phyloP scores from a whole-genome alignment of 345 rosid species.

The Eucalyptus guilfoylei region DNA sequence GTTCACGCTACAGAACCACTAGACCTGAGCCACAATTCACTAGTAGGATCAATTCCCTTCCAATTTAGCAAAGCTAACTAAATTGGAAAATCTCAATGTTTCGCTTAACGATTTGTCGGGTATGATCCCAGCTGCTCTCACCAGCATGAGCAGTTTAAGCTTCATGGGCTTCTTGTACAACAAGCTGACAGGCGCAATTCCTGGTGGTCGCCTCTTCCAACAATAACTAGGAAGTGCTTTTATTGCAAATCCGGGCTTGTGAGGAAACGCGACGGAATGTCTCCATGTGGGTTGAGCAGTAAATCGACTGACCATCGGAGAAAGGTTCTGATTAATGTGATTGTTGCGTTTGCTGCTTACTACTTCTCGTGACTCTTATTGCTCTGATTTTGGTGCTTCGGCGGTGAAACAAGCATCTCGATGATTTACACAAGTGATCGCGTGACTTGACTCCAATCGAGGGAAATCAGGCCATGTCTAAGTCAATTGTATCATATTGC shows the following conservation, averaged over 20 bases:
- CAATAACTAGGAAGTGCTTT: slow-evolving; percentile 25
- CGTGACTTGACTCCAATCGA: too few relatives aligned
- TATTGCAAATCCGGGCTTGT: slow-evolving; percentile 39
- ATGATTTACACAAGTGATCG: too few relatives aligned
- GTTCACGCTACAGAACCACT: slow-evolving; percentile 14
- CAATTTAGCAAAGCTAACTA: slow-evolving; percentile 20
- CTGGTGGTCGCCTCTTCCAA: slow-evolving; percentile 16
- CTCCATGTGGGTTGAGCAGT: slow-evolving; percentile 9
- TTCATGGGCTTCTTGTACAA: slow-evolving; percentile 43
- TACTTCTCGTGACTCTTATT: background rate
- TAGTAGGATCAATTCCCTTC: slow-evolving; percentile 41
- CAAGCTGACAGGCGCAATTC: slow-evolving; percentile 33
- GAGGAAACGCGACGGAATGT: slow-evolving; percentile 34
- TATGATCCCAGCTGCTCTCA: slow-evolving; percentile 26
- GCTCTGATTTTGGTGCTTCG: background rate
- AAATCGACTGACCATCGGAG: slow-evolving; percentile 7
- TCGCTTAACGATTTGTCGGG: slow-evolving; percentile 41
- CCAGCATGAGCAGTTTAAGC: slow-evolving; percentile 29
- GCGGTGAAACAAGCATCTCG: background rate
- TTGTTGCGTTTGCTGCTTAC: slow-evolving; percentile 15
- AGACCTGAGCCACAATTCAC: slow-evolving; percentile 56
- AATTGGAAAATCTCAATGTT: slow-evolving; percentile 38
- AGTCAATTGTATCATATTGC: too few relatives aligned
- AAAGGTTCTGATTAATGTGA: slow-evolving; percentile 10
- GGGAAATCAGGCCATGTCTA: background rate